Base-by-base conservation (phyloP, 179 eudicot species). In the Sideroxylon spinosum region DNA sequence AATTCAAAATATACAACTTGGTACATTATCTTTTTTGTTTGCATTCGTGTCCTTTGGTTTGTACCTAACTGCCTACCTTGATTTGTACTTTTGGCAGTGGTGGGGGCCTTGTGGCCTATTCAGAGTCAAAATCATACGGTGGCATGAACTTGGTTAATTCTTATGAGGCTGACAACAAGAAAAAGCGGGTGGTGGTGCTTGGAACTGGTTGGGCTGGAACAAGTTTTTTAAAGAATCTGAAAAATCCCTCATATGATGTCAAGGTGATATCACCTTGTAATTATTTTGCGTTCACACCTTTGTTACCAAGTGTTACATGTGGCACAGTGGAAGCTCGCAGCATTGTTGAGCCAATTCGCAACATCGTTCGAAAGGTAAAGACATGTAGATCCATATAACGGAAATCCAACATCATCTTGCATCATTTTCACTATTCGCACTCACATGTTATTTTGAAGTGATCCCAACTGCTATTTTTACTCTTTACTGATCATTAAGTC, bases 151-250 rank as follows among this genome's bases (percentile, higher is more conserved):
- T 59, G 20, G 76, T 82, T 49, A 76, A 78, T 79, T 20, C 90
- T 57, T 73, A 84, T 73, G 95, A 85, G 81, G 77, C 77, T 68
- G 88, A 67, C 53, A 80, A 20, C 84, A 89, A 87, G 91, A 94
- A 86, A 81, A 94, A 94, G 88, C 91, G 83, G 88, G 92, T 94
- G 74, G 94, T 94, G 59, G 94, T 94, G 49, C 90, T 94, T 64
- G 98, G 98, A 78, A 93, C 97, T 85, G 98, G 98, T 71, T 94
- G 98, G 98, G 98, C 97, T 81, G 97, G 91, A 84, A 90, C 94
- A 66, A 94, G 97, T 79, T 94, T 94, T 83, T 77, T 94, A 86
- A 94, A 84, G 79, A 91, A 88, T 80, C 80, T 94, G 78, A 94
- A 91, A 79, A 80, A 88, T 78, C 79, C 98, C 50, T 74, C 85